Percentiles rank a stretch among this genome's conserved stretches.
These are phyloP conservation scores for Carex cristatella DNA, from an alignment of 176 grass and related monocot species.

Conservation along the genomic window DNA sequence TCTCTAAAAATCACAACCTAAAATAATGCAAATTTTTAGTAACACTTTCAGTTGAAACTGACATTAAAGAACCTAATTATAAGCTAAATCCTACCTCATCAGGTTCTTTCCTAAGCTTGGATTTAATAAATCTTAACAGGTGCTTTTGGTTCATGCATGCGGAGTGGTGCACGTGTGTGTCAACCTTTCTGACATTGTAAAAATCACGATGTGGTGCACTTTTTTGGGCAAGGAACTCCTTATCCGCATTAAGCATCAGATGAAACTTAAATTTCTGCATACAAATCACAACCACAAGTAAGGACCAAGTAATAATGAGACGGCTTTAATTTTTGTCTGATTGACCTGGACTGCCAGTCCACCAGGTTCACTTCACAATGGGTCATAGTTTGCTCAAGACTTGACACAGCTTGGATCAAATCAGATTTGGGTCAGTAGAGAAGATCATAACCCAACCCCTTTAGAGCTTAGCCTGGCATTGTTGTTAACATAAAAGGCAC, in stretches of 20 bases:
- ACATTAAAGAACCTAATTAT: background rate
- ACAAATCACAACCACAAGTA: background rate
- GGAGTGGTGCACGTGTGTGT: slow-evolving; percentile 99
- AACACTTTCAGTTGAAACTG: background rate
- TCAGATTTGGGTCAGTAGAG: background rate
- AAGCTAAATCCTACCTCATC: slow-evolving; percentile 61
- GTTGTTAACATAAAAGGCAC: background rate
- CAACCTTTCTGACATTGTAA: slow-evolving; percentile 99
- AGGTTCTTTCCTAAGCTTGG: slow-evolving; percentile 93
- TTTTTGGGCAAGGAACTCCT: slow-evolving; percentile 97
- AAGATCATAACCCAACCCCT: background rate
- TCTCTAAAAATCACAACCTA: slow-evolving; percentile 99
- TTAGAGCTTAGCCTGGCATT: background rate
- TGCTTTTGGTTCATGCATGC: slow-evolving; percentile 99
- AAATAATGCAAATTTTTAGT: slow-evolving; percentile 22
- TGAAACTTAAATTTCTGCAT: slow-evolving; percentile 93
- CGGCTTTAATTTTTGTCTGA: background rate
- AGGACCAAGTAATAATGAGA: background rate
- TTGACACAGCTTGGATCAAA: background rate
- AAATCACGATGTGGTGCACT: slow-evolving; percentile 98
- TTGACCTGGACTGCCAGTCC: background rate
- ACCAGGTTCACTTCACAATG: background rate
- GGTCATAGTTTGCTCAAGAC: background rate
- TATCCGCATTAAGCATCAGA: slow-evolving; percentile 91
- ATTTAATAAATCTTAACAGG: slow-evolving; percentile 92